Percentiles rank a stretch among this genome's conserved stretches.
These are phyloP conservation scores for Petunia hybrid DNA, from an alignment of 305 asterid genomes.

Conservation along the genomic window DNA sequence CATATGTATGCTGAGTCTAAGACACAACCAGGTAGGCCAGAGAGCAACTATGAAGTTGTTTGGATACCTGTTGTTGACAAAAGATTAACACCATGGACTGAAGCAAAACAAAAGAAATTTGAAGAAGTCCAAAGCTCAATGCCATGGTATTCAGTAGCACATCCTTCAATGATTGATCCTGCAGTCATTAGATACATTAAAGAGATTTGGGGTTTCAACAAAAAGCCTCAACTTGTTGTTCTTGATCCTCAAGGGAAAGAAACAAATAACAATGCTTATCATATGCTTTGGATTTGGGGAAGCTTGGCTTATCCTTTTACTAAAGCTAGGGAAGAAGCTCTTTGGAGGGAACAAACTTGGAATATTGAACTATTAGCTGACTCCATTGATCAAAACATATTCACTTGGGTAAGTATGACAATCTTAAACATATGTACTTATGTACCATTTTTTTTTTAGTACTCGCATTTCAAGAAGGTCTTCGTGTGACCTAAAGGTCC, in stretches of 20 bases:
- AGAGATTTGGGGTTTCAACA: slow-evolving; percentile 65
- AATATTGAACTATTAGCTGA: slow-evolving; percentile 66
- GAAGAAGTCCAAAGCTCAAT: slow-evolving; percentile 56
- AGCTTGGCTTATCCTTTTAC: slow-evolving; percentile 84
- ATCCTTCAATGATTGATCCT: slow-evolving; percentile 68
- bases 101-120: slow-evolving; percentile 45
- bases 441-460: background rate
- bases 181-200: slow-evolving; percentile 67
- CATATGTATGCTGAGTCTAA: slow-evolving; percentile 59
- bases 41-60: slow-evolving; percentile 69
- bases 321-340: slow-evolving; percentile 52
- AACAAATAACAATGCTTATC: slow-evolving; percentile 69
- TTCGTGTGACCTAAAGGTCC: too few species aligned
- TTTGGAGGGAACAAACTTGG: slow-evolving; percentile 75
- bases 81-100: slow-evolving; percentile 37
- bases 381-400: slow-evolving; percentile 61
- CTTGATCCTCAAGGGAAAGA: slow-evolving; percentile 80
- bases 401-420: slow-evolving; percentile 56
- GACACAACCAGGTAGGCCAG: slow-evolving; percentile 58
- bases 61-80: slow-evolving; percentile 79
- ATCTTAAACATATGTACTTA: background rate
- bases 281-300: slow-evolving; percentile 97
- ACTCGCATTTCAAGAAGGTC: too few species aligned
- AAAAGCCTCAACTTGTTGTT: slow-evolving; percentile 83
- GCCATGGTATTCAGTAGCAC: slow-evolving; percentile 89